Base-by-base conservation (phyloP, 2,329 filamentous ascomycete species). In the Phyllosticta paracitricarpa region DNA sequence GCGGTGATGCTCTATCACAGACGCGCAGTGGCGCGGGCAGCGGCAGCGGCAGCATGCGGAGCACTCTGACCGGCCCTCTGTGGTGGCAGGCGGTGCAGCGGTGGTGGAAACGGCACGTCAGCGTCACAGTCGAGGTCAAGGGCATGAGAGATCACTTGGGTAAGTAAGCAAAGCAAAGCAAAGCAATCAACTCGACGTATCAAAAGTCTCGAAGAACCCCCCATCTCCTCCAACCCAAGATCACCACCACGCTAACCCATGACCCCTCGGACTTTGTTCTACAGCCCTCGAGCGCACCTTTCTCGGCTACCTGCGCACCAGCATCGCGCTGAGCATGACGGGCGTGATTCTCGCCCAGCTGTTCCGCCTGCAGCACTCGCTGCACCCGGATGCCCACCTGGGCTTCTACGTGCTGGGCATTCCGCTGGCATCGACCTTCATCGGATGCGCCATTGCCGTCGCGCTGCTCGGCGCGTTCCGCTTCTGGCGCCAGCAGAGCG, bases 211-310 rank as follows among this genome's bases (percentile, higher is more conserved):
- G 17, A 10, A 56, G 58, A 62, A 54, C 40, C 40, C 40, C 7
- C 7, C 14, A 48, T 4, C 17, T n/a, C 1, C 33, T 4, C 4
- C 4, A 48, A 4, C 14, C 40, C 19, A 22, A 61, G 7, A 55
- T 2, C 19, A 22, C 19, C 19, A 22, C 19, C 19, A 22, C 19
- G 19, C 17, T 6, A 7, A 40, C 19, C 54, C 26, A 25, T 10
- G 19, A n/a, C 24, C 10, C 22, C 2, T 56, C 14, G 35, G 35
- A 5, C 9, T 19, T n/a, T 30, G 8, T n/a, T 3, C 17, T 9
- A 2, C 7, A 90, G 88, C 88, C 48, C 81, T 90, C 60, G 87
- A 91, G 73, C 79, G 88, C 61, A 91, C 88, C 19, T 91, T 87
- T 69, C 81, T 91, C 19, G 86, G 81, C 30, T 91, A 90, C 71